These are phyloP conservation scores for Lizanozyma gosingica DNA, from an alignment of 1,139 yeast species.

Conservation along the genomic window DNA sequence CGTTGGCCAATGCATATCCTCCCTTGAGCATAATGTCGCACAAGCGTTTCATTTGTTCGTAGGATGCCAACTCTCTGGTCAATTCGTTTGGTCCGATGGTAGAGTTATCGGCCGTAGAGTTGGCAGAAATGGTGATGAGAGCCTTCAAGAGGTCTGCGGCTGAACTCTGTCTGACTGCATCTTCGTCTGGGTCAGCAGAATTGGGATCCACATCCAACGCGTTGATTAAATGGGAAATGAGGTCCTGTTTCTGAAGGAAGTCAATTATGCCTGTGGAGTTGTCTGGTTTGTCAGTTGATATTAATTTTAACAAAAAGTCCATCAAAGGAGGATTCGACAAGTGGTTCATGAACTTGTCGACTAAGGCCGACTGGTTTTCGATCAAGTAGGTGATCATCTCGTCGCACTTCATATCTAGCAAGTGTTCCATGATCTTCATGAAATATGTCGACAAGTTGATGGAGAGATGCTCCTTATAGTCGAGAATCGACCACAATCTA, in stretches of 20 bases:
- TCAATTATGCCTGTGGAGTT: constrained; percentile 71
- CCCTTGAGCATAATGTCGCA: constrained; percentile 85
- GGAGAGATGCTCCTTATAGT: constrained; percentile 46
- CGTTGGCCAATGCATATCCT: constrained; percentile 87
- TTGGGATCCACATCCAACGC: constrained; percentile 36
- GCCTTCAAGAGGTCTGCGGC: constrained; percentile 44
- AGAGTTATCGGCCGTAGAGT: constrained; percentile 73
- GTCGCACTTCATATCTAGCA: constrained; percentile 83
- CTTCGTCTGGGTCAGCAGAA: constrained; percentile 27
- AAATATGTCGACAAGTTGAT: constrained; percentile 78
- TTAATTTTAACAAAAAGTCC: constrained; percentile 73
- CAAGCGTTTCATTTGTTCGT: constrained; percentile 58
- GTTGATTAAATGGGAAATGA: constrained; percentile 50
- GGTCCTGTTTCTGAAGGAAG: constrained; percentile 53
- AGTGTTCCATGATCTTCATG: constrained; percentile 89
- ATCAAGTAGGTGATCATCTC: constrained; percentile 65
- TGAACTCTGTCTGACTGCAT: constrained; percentile 34
- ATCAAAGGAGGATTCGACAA: constrained; percentile 77
- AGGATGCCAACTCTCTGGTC: constrained; percentile 75
- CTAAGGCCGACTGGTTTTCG: constrained; percentile 54
- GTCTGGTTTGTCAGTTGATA: constrained; percentile 74
- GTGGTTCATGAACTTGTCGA: constrained; percentile 65
- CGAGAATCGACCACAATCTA: constrained; percentile 74
- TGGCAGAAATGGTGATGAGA: constrained; percentile 44
- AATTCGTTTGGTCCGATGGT: constrained; percentile 96